A percentile compares a stretch with the other conserved stretches of the same genome.
Evolutionary conservation across 306 rosid species (phyloP).

Genomic region (Castanea sativa): DNA sequence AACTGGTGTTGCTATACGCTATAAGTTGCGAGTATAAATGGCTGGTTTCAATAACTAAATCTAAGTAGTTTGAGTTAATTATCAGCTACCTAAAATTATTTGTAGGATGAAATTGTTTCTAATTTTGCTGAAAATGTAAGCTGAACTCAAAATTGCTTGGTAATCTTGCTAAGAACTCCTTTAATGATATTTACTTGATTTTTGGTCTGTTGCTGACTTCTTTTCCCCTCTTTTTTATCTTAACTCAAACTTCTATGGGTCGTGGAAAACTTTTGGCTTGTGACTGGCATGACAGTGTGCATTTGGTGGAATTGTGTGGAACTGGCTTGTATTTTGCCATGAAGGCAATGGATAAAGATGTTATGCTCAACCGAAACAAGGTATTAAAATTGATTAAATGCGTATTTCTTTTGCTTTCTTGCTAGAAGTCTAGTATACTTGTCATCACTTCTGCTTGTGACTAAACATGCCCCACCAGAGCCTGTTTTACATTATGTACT

Average conservation of each 20-base stretch:
- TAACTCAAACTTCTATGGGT: too few species aligned
- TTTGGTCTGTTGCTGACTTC: background rate
- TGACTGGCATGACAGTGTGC: constrained; percentile 52
- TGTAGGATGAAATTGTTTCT: background rate
- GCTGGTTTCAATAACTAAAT: constrained; percentile 1
- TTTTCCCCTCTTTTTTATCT: background rate
- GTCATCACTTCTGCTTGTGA: background rate
- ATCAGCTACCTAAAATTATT: background rate
- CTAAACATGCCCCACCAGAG: background rate
- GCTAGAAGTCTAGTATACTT: background rate
- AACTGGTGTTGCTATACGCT: background rate
- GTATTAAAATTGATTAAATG: constrained; percentile 32
- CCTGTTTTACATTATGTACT: background rate
- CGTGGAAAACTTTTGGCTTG: too few species aligned
- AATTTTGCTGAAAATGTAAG: background rate
- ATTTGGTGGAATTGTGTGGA: constrained; percentile 84
- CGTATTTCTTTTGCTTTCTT: background rate
- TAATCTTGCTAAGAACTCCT: background rate
- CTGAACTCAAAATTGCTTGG: background rate
- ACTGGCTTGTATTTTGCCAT: constrained; percentile 75
- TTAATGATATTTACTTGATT: background rate
- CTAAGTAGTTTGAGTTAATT: background rate
- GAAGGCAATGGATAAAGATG: constrained; percentile 95
- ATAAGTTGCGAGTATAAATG: background rate
- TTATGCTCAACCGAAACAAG: constrained; percentile 96